Conservation (phyloP, 2,329 filamentous ascomycete species). For the Aspergillus ruber region DNA sequence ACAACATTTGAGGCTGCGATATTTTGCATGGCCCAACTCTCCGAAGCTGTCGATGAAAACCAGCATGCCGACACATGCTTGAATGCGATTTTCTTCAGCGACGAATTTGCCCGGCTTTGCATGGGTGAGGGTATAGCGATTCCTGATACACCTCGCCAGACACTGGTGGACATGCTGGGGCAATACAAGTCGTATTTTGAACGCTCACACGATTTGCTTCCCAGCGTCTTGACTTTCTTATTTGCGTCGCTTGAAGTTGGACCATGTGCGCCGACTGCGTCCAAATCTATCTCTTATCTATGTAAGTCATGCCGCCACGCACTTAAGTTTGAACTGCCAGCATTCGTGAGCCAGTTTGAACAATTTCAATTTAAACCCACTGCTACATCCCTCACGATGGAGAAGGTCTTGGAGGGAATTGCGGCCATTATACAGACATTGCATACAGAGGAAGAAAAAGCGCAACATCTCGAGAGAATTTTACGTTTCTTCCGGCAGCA, state of each 20-base stretch:
- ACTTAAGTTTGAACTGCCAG: slow-evolving; percentile 36
- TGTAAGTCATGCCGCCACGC: slow-evolving; percentile 39
- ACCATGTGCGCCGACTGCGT: slow-evolving; percentile 36
- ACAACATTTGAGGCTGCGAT: slow-evolving; percentile 38
- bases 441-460: slow-evolving; percentile 33
- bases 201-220: slow-evolving; percentile 34
- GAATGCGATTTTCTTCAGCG: slow-evolving; percentile 35
- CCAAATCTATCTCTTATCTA: slow-evolving; percentile 38
- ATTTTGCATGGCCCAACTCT: slow-evolving; percentile 39
- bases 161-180: slow-evolving; percentile 38
- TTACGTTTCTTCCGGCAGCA: slow-evolving; percentile 31
- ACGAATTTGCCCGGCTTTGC: slow-evolving; percentile 29
- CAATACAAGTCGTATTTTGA: slow-evolving; percentile 41
- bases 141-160: slow-evolving; percentile 33
- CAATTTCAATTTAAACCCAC: slow-evolving; percentile 32
- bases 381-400: slow-evolving; percentile 32
- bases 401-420: slow-evolving; percentile 40
- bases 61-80: slow-evolving; percentile 35
- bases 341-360: slow-evolving; percentile 38
- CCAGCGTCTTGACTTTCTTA: slow-evolving; percentile 37
- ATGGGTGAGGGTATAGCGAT: slow-evolving; percentile 24
- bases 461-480: slow-evolving; percentile 32
- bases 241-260: slow-evolving; percentile 39
- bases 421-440: slow-evolving; percentile 39
- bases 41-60: slow-evolving; percentile 41